These are phyloP conservation scores for Naegleria gruberi DNA, from an alignment of 208 protist species.

Conservation along the genomic window DNA sequence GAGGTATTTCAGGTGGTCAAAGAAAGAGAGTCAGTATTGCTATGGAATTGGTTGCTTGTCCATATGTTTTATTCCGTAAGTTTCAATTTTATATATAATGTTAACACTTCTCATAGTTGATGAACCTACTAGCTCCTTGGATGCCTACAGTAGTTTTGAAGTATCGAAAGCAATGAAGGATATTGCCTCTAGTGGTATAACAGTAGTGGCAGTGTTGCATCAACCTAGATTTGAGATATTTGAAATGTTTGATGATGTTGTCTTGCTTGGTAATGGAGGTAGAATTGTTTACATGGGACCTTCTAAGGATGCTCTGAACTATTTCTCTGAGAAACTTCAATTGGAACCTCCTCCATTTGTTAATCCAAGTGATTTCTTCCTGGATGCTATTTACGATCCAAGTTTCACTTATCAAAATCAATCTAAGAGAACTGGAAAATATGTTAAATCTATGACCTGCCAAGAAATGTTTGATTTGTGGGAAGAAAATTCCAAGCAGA, in stretches of 20 bases:
- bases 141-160: neutral
- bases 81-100: too few species aligned
- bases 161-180: conserved; percentile 7
- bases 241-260: conserved; percentile 23
- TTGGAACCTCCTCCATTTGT: neutral
- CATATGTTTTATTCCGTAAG: conserved; percentile 72
- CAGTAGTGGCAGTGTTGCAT: conserved; percentile 27
- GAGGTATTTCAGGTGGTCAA: conserved; percentile 74
- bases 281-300: conserved; percentile 12
- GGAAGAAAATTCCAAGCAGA: neutral
- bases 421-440: neutral
- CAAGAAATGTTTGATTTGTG: too few species aligned
- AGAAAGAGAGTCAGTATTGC: conserved; percentile 75
- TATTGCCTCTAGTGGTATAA: conserved; percentile 15
- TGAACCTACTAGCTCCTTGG: conserved; percentile 18
- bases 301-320: neutral
- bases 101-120: too few species aligned
- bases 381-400: conserved; percentile 15
- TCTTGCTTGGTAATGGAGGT: conserved; percentile 30
- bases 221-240: conserved; percentile 34
- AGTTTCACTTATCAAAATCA: neutral
- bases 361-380: conserved; percentile 26
- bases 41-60: conserved; percentile 74
- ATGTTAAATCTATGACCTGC: too few species aligned
- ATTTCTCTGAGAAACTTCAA: conserved; percentile 16